Percentiles rank a stretch among this genome's conserved stretches.
phyloP scores from a whole-genome alignment of 2,329 filamentous ascomycete genomes.

The Aspergillus sp. region DNA sequence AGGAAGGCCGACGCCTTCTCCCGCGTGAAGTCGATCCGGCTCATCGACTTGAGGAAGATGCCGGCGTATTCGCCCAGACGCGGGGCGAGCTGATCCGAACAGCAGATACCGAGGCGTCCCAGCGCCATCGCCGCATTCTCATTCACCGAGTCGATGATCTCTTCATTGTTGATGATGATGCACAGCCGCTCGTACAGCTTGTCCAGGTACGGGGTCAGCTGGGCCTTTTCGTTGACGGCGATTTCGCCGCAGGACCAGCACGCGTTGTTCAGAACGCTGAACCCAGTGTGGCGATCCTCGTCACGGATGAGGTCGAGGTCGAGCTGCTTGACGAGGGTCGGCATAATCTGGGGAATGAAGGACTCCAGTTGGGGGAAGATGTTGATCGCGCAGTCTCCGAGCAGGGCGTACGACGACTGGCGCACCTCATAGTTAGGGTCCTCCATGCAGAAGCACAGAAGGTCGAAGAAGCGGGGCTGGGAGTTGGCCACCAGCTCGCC shows the following conservation, averaged over 20 bases:
- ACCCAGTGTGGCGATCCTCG: slow-evolving; percentile 79
- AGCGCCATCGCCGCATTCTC: slow-evolving; percentile 95
- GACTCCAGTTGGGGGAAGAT: slow-evolving; percentile 79
- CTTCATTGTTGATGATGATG: slow-evolving; percentile 79
- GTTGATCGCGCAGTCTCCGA: slow-evolving; percentile 93
- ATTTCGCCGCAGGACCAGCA: slow-evolving; percentile 97
- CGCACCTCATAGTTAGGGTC: slow-evolving; percentile 88
- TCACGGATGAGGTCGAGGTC: slow-evolving; percentile 75
- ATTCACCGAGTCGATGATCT: slow-evolving; percentile 80
- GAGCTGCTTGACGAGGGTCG: slow-evolving; percentile 78
- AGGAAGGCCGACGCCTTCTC: slow-evolving; percentile 94
- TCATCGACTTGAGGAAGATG: slow-evolving; percentile 78
- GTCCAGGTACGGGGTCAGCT: slow-evolving; percentile 74
- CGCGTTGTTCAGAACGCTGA: slow-evolving; percentile 95
- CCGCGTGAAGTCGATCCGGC: slow-evolving; percentile 80
- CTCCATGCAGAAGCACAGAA: slow-evolving; percentile 88
- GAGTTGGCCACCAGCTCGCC: slow-evolving; percentile 73
- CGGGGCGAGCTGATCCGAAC: slow-evolving; percentile 72
- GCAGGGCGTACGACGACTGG: slow-evolving; percentile 90
- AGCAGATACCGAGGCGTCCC: slow-evolving; percentile 79
- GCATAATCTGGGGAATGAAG: slow-evolving; percentile 71
- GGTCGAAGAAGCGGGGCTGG: slow-evolving; percentile 82
- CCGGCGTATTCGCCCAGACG: slow-evolving; percentile 77
- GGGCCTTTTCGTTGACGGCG: slow-evolving; percentile 69
- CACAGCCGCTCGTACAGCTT: slow-evolving; percentile 74